Evolutionary conservation across 73 alveolate genomes (phyloP).

Genomic region (Blepharisma stoltei): DNA sequence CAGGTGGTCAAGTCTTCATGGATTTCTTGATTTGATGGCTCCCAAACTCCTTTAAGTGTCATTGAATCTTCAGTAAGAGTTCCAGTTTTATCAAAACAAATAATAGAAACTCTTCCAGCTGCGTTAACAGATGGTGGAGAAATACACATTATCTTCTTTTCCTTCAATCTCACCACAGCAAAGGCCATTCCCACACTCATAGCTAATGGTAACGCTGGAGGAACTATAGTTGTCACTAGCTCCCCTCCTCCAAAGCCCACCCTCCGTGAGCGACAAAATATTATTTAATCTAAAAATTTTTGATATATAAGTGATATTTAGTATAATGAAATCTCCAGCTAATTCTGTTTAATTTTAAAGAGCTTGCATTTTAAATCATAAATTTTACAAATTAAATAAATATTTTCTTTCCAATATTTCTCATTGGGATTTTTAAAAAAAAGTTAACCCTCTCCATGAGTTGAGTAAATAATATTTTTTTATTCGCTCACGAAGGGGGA

Average conservation of each 20-base stretch:
- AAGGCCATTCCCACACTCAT: slow-evolving; percentile 60
- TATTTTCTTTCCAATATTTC: too few relatives aligned
- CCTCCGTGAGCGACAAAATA: too few relatives aligned
- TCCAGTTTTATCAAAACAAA: slow-evolving; percentile 97
- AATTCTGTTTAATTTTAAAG: too few relatives aligned
- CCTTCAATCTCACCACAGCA: slow-evolving; percentile 63
- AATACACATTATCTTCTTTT: slow-evolving; percentile 72
- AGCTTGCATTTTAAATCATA: too few relatives aligned
- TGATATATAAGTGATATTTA: too few relatives aligned
- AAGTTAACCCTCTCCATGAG: too few relatives aligned
- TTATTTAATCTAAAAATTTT: too few relatives aligned
- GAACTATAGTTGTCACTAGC: slow-evolving; percentile 68
- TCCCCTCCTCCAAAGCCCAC: too few relatives aligned
- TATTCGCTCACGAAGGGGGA: too few relatives aligned
- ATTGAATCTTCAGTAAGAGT: slow-evolving; percentile 94
- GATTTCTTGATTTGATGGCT: slow-evolving; percentile 32
- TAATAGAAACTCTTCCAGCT: slow-evolving; percentile 82
- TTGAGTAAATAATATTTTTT: slow-evolving; percentile 61
- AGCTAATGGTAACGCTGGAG: slow-evolving; percentile 76
- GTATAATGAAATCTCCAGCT: too few relatives aligned
- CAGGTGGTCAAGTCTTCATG: background rate
- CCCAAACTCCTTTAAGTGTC: slow-evolving; percentile 67
- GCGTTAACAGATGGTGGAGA: slow-evolving; percentile 83
- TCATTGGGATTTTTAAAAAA: too few relatives aligned
- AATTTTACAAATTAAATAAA: too few relatives aligned